A percentile compares a stretch with the other conserved stretches of the same genome.
phyloP scores from a whole-genome alignment of 1,284 basidiomycete species.

The Sanghuangporus weigelae region DNA sequence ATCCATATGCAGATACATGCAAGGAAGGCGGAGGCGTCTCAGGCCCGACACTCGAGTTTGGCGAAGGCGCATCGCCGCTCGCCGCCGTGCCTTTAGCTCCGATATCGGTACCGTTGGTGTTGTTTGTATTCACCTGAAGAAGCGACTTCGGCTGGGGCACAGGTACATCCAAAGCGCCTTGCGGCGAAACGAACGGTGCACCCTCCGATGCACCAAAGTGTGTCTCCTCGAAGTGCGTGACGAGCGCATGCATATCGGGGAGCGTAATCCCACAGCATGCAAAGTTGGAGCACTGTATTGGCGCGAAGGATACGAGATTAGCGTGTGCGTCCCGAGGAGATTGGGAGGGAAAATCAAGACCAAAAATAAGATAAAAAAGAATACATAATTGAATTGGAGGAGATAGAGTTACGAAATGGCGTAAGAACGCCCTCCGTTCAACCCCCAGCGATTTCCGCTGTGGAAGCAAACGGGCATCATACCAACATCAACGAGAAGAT shows the following conservation, averaged over 20 bases:
- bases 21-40: slow-evolving; percentile 8
- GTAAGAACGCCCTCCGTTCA: background rate
- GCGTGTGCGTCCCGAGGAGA: background rate
- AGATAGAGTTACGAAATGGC: background rate
- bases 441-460: too few relatives aligned
- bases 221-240: slow-evolving; percentile 61
- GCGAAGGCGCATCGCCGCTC: slow-evolving; percentile 2
- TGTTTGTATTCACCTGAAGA: background rate
- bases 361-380: background rate
- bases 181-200: background rate
- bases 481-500: background rate
- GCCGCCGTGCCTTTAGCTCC: background rate
- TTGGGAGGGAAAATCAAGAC: background rate
- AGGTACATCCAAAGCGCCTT: background rate
- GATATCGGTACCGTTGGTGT: background rate
- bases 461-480: background rate
- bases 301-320: background rate
- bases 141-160: background rate
- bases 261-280: slow-evolving; percentile 58
- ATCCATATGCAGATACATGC: slow-evolving; percentile 3
- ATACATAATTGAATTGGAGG: background rate
- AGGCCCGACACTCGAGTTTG: slow-evolving; percentile 5
- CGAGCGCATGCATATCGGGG: slow-evolving; percentile 59
- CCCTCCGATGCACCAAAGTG: slow-evolving; percentile 35
- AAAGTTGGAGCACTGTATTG: slow-evolving; percentile 52